phyloP scores from a whole-genome alignment of 164 flowering plant genomes.

The Tinospora cordifolia region DNA sequence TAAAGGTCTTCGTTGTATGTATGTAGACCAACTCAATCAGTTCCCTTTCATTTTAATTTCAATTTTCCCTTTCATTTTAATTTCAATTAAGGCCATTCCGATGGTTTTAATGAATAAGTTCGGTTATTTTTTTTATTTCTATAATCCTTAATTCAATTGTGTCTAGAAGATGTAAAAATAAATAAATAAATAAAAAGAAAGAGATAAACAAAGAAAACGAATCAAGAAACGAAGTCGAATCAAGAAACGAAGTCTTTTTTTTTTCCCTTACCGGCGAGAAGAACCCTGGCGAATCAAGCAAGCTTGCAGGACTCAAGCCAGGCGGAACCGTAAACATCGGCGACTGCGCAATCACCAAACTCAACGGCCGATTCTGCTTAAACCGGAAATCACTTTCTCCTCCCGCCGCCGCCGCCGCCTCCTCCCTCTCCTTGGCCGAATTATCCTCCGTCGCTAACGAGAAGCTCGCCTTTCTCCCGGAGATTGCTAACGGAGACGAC shows the following conservation, averaged over 20 bases:
- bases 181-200: too few species aligned
- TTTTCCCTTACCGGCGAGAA: conserved; percentile 39
- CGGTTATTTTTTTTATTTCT: too few species aligned
- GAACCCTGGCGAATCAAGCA: conserved; percentile 74
- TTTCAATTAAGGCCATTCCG: too few species aligned
- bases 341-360: conserved; percentile 39
- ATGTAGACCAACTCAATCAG: too few species aligned
- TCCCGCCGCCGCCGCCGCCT: conserved; percentile 2
- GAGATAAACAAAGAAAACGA: too few species aligned
- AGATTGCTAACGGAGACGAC: conserved; percentile 9
- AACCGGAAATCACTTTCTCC: conserved; percentile 27
- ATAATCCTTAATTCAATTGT: not conserved
- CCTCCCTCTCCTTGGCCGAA: conserved; percentile 7
- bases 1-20: too few species aligned
- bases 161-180: not conserved
- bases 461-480: conserved; percentile 7
- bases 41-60: too few species aligned
- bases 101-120: too few species aligned
- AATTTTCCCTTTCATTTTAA: too few species aligned
- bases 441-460: conserved; percentile 10
- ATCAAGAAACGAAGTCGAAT: too few species aligned
- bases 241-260: too few species aligned
- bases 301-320: conserved; percentile 73
- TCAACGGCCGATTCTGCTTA: conserved; percentile 54
- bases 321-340: conserved; percentile 59